Conservation (phyloP, 352 stramenopile species). For the Phytophthora europaea region DNA sequence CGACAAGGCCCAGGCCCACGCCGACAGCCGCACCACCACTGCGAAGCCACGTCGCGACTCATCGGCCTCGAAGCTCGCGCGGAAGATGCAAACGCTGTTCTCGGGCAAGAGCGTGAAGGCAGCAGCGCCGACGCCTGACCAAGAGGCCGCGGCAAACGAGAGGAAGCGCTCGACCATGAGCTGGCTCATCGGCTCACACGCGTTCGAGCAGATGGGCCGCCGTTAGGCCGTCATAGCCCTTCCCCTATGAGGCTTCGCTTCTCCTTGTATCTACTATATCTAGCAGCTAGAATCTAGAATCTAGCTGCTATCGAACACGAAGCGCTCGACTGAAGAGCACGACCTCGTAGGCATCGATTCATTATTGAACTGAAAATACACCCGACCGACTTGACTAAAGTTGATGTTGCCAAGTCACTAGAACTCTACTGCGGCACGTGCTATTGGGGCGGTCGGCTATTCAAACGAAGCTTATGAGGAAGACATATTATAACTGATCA, state of each 20-base stretch:
- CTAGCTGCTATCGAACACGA: constrained; percentile 1
- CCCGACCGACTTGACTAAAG: not conserved
- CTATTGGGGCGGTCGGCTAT: too few species aligned
- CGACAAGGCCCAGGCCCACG: constrained; percentile 18
- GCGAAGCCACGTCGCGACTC: constrained; percentile 12
- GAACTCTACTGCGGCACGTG: too few species aligned
- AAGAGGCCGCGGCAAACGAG: constrained; percentile 16
- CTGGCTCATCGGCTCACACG: constrained; percentile 28
- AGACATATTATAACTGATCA: too few species aligned
- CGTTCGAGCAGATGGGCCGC: constrained; percentile 20
- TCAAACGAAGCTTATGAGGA: too few species aligned
- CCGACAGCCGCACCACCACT: not conserved
- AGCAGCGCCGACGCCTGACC: not conserved
- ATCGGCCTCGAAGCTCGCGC: constrained; percentile 18
- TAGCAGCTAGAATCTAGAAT: too few species aligned
- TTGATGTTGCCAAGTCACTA: too few species aligned
- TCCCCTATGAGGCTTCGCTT: not conserved
- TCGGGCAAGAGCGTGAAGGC: constrained; percentile 10
- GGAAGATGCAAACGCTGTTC: constrained; percentile 34
- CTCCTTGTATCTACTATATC: not conserved
- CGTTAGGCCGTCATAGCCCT: too few species aligned
- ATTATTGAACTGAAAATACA: not conserved
- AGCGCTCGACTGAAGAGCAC: not conserved
- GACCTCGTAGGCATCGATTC: not conserved
- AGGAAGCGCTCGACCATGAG: constrained; percentile 27